A percentile compares a stretch with the other conserved stretches of the same genome.
These are phyloP conservation scores for Spergularia bocconei DNA, from an alignment of 148 eudicot genomes.

Conservation along the genomic window DNA sequence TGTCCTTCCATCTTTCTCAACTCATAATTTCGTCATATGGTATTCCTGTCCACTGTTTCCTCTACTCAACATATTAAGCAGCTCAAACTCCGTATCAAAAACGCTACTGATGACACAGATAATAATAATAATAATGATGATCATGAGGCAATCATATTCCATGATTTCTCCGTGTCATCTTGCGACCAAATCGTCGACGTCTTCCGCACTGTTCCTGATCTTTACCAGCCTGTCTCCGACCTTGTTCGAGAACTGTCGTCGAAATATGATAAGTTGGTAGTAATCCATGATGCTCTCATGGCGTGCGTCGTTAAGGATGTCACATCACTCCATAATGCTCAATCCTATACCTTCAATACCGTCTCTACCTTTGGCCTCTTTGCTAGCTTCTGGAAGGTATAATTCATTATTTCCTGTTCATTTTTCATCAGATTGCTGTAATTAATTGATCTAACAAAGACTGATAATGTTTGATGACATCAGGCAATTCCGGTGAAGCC, in stretches of 20 bases:
- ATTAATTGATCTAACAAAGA: too few species aligned
- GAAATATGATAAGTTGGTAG: background rate
- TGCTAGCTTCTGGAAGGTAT: background rate
- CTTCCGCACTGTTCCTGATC: background rate
- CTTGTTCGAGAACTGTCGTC: background rate
- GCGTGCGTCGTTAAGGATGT: background rate
- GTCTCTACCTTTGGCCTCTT: background rate
- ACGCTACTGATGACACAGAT: background rate
- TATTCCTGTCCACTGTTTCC: background rate
- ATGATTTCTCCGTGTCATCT: background rate
- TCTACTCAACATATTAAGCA: constrained; percentile 1
- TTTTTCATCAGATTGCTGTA: background rate
- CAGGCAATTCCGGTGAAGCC: constrained; percentile 15
- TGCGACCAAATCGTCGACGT: background rate
- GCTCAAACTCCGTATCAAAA: background rate
- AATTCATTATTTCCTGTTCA: background rate
- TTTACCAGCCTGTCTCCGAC: background rate
- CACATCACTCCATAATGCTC: background rate
- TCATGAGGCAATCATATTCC: background rate
- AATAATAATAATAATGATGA: background rate
- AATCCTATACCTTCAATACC: constrained; percentile 4
- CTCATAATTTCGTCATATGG: background rate
- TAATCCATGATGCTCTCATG: constrained; percentile 1
- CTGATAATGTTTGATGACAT: background rate
- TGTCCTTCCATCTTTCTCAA: background rate